phyloP scores from a whole-genome alignment of 148 eudicot genomes.

The Chenopodium berlandieri region DNA sequence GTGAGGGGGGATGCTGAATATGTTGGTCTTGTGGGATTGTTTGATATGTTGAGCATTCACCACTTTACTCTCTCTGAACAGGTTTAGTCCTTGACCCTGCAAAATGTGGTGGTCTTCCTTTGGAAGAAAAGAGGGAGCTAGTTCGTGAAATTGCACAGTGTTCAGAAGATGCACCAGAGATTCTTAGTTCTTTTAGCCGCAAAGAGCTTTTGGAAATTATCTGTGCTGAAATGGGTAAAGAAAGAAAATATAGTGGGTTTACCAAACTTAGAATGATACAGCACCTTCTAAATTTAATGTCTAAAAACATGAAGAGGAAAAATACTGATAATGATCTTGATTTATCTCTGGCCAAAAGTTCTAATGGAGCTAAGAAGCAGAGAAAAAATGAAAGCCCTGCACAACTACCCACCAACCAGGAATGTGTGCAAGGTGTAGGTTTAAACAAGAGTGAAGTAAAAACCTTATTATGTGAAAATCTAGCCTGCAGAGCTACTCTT shows the following conservation, averaged over 20 bases:
- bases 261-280: conserved; percentile 50
- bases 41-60: conserved; percentile 1
- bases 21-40: background rate
- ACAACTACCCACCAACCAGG: conserved; percentile 16
- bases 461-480: conserved; percentile 37
- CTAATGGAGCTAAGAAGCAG: conserved; percentile 36
- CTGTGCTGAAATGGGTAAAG: conserved; percentile 62
- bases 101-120: conserved; percentile 41
- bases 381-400: conserved; percentile 31
- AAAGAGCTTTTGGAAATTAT: conserved; percentile 52
- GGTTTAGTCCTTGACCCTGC: conserved; percentile 45
- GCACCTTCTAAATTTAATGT: conserved; percentile 46
- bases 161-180: conserved; percentile 46
- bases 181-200: conserved; percentile 49
- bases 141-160: conserved; percentile 49
- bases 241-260: conserved; percentile 50
- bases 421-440: conserved; percentile 6
- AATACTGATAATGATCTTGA: conserved; percentile 18
- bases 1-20: background rate
- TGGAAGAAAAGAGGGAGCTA: conserved; percentile 50
- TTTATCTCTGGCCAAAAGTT: conserved; percentile 29
- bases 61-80: conserved; percentile 17
- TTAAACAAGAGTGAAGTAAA: conserved; percentile 19
- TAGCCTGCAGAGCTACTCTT: conserved; percentile 51
- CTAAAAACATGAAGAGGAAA: conserved; percentile 28